Evolutionary conservation across 305 asterid species (phyloP).

Genomic region (Fraxinus dipetala): DNA sequence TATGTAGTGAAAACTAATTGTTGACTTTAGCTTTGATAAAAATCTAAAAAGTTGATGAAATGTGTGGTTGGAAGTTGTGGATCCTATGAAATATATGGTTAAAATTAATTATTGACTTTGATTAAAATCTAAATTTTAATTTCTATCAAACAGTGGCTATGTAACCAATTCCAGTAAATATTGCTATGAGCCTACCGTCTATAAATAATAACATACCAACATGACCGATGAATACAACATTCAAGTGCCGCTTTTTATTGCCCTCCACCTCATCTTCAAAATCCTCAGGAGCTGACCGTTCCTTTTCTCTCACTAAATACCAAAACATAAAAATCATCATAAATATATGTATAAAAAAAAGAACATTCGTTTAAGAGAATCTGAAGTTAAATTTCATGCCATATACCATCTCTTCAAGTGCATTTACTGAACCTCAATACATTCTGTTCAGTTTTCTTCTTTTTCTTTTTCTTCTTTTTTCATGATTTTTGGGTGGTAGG

Average conservation of each 20-base stretch:
- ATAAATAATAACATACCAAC: constrained; percentile 56
- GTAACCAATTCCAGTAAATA: background rate
- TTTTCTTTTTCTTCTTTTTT: background rate
- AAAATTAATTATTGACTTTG: too few species aligned
- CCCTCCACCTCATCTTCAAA: constrained; percentile 42
- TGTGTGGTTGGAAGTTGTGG: too few species aligned
- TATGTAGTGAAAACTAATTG: too few species aligned
- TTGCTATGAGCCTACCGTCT: background rate
- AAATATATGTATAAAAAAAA: background rate
- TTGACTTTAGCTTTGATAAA: too few species aligned
- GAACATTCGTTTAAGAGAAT: background rate
- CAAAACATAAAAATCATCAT: constrained; percentile 11
- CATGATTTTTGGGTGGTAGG: background rate
- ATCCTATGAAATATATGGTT: too few species aligned
- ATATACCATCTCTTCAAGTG: background rate
- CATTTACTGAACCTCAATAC: background rate
- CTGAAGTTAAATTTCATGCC: background rate
- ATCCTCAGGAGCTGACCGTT: constrained; percentile 45
- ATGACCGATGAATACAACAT: constrained; percentile 91
- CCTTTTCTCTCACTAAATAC: constrained; percentile 50
- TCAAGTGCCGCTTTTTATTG: constrained; percentile 67
- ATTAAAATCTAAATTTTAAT: too few species aligned
- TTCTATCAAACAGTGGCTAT: too few species aligned
- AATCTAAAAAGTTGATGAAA: too few species aligned
- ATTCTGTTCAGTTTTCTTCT: background rate